phyloP scores from a whole-genome alignment of 2,329 filamentous ascomycete genomes.

The Plectosphaerella cucumerina region DNA sequence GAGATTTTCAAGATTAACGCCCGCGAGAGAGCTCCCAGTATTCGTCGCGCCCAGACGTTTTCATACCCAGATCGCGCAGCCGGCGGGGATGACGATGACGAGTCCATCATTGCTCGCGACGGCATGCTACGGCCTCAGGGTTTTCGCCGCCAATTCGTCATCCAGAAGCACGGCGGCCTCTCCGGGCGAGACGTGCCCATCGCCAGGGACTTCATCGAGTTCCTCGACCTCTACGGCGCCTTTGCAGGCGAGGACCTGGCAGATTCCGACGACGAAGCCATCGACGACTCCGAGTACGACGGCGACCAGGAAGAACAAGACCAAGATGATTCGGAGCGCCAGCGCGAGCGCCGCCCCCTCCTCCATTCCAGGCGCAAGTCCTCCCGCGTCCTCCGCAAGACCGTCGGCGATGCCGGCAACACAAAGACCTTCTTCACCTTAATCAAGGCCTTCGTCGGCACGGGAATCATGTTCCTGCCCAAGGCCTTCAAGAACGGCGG shows the following conservation, averaged over 20 bases:
- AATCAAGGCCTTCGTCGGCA: conserved; percentile 74
- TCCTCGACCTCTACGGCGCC: conserved; percentile 69
- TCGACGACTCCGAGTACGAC: conserved; percentile 39
- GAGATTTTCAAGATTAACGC: conserved; percentile 72
- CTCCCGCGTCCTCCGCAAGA: conserved; percentile 33
- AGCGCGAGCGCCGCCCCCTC: conserved; percentile 54
- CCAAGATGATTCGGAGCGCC: conserved; percentile 14
- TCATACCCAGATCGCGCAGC: conserved; percentile 39
- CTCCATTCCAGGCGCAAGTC: conserved; percentile 48
- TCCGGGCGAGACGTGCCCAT: conserved; percentile 40
- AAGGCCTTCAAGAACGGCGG: conserved; percentile 78
- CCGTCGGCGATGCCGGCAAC: conserved; percentile 60
- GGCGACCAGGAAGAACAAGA: conserved; percentile 36
- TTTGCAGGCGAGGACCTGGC: conserved; percentile 71
- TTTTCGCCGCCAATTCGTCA: conserved; percentile 45
- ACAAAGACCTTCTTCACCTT: conserved; percentile 74
- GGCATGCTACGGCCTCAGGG: conserved; percentile 13
- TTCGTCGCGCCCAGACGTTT: conserved; percentile 63
- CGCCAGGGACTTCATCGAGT: conserved; percentile 69
- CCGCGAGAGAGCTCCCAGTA: conserved; percentile 33
- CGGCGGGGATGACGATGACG: conserved; percentile 10
- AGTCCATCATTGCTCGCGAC: conserved; percentile 12
- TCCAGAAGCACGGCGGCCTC: conserved; percentile 23
- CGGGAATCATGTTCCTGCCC: conserved; percentile 77
- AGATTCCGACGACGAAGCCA: conserved; percentile 57